phyloP scores from a whole-genome alignment of 2,329 filamentous ascomycete genomes.

The Chrysosporium keratinophilum region DNA sequence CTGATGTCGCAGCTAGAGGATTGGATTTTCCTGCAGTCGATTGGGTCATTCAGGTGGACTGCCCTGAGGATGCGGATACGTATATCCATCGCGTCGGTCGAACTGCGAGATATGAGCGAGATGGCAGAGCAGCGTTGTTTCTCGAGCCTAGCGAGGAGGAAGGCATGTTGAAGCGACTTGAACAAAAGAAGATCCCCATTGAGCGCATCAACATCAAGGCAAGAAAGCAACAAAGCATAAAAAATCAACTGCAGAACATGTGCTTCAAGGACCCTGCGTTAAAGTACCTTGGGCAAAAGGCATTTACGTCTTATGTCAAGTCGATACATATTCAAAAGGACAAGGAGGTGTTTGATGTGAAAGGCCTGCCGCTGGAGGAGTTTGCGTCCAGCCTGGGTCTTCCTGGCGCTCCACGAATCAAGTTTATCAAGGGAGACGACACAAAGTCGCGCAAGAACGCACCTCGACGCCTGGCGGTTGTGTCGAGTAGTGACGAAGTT shows the following conservation, averaged over 20 bases:
- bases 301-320: slow-evolving; percentile 80
- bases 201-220: slow-evolving; percentile 75
- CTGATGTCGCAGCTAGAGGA: slow-evolving; percentile 86
- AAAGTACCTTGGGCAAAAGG: slow-evolving; percentile 92
- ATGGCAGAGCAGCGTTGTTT: slow-evolving; percentile 81
- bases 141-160: slow-evolving; percentile 84
- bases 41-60: slow-evolving; percentile 98
- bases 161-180: slow-evolving; percentile 76
- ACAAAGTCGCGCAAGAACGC: slow-evolving; percentile 81
- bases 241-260: slow-evolving; percentile 80
- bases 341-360: slow-evolving; percentile 80
- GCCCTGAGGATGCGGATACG: slow-evolving; percentile 90
- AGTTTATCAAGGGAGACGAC: slow-evolving; percentile 83
- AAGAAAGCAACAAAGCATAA: slow-evolving; percentile 80
- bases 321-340: slow-evolving; percentile 82
- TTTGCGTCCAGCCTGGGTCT: slow-evolving; percentile 78
- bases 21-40: slow-evolving; percentile 94
- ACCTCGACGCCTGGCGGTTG: slow-evolving; percentile 52
- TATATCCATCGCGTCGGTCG: slow-evolving; percentile 95
- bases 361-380: slow-evolving; percentile 71
- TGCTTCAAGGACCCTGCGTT: slow-evolving; percentile 89
- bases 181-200: slow-evolving; percentile 82
- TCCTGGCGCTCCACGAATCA: slow-evolving; percentile 83
- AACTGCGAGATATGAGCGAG: slow-evolving; percentile 83
- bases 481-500: slow-evolving; percentile 49